Conservation (phyloP, 345 rosid species). For the Xanthoceras sorbifolium region DNA sequence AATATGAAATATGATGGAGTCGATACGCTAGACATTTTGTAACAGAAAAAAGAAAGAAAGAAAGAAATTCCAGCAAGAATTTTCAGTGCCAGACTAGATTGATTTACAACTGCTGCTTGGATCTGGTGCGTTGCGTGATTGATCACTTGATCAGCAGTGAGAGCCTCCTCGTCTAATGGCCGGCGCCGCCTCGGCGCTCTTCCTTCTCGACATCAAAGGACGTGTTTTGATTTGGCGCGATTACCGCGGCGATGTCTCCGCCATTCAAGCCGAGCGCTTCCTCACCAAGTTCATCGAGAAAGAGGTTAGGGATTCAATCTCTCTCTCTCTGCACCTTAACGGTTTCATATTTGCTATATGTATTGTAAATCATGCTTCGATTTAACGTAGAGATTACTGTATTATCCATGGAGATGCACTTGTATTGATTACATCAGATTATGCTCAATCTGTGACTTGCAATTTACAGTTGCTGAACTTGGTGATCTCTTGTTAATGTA, state of each 20-base stretch:
- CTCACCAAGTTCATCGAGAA: constrained; percentile 83
- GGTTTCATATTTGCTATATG: neutral
- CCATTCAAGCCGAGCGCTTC: constrained; percentile 80
- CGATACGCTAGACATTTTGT: neutral
- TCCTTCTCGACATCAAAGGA: constrained; percentile 76
- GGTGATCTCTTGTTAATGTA: neutral
- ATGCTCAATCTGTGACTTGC: constrained; percentile 2
- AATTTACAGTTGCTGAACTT: neutral
- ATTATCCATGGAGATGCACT: neutral
- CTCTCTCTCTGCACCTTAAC: neutral
- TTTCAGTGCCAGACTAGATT: neutral
- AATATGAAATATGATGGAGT: neutral
- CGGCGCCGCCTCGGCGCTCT: constrained; percentile 87
- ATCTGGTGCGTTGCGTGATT: constrained; percentile 12
- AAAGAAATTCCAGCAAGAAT: neutral
- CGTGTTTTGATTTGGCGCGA: constrained; percentile 88
- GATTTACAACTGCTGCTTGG: constrained; percentile 7
- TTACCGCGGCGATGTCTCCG: constrained; percentile 80
- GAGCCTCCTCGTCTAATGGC: constrained; percentile 43
- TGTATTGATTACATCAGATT: neutral
- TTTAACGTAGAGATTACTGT: constrained; percentile 5
- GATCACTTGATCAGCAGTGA: neutral
- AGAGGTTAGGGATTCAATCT: constrained; percentile 42
- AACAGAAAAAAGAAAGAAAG: neutral
- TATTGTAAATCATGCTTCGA: constrained; percentile 9